Evolutionary conservation across 352 stramenopile species (phyloP), one percentile per base, ranked within the genome.

Genomic region (Pythium scleroteichum): DNA sequence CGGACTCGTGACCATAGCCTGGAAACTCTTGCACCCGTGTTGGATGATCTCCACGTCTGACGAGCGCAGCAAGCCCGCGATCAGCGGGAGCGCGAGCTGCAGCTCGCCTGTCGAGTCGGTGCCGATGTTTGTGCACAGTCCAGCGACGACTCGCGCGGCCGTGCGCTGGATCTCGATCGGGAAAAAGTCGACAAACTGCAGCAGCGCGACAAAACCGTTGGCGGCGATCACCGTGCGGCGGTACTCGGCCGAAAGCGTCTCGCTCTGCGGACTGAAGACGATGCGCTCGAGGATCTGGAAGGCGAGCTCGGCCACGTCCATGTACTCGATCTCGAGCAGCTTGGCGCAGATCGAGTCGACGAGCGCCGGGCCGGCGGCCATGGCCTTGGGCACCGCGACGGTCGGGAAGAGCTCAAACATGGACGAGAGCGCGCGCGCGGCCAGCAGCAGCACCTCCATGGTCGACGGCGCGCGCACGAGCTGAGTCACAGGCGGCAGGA

Each of bases 131-230:
- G 63, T 78, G 46, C 80, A 89, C 14, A 90, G 50, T 26, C 82
- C 66, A 0, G 69, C 69, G 9, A 87, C 80, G 19, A 90, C 79
- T 0, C 71, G 69, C 2, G 75, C 79, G 4, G 79, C 81, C 4
- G 73, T 76, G 13, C 81, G 83, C 53, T 93, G 83, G 32, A 85
- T 88, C 47, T 88, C 81, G 38, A 90, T 61, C 16, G 80, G 77
- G 54, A 93, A 93, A 56, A 93, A 93, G 53, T 93, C 83, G 10
- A 93, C 66, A 56, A 88, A 90, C 72, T 93, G 81, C 20, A 93
- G 68, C 40, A 93, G 17, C 39, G 79, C 79, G 7, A 91, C 74
- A 40, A 93, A 66, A 0, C 80, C 81, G 44, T 89, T 87, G 45
- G 82, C 79, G 32, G 75, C 46, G 39, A 90, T 72, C 6, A 90